Evolutionary conservation across 2,329 filamentous ascomycete genomes (phyloP), one percentile per base, ranked within the genome.

Genomic region (Hypoxylon sp.): DNA sequence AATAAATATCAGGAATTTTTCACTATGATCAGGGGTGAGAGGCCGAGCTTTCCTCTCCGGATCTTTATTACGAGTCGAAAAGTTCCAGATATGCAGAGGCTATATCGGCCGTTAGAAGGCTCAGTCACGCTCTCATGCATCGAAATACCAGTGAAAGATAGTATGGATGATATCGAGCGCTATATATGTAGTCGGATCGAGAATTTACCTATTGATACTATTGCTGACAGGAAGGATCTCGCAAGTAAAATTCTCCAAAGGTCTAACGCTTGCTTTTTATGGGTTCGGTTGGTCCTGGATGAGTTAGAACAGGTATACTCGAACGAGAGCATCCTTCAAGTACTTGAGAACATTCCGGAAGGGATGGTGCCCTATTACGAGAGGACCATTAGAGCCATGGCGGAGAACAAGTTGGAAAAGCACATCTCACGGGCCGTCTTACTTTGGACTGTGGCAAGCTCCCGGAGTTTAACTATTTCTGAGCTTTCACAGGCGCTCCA

Each of bases 1-100:
- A 16, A 12, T 11, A 53, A 53, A 16, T 53, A 53, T 14, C 32
- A 41, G 5, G 50, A 53, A 9, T 8, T 53, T 12, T 53, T 41
- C 7, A 29, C 21, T 6, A 5, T 41, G 21, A 53, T 53, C n/a
- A 53, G 23, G 11, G 21, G 12, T 19, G 50, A 41, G 32, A 53
- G 29, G 14, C 34, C n/a, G 23, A 53, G 6, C 34, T 53, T 53
- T 29, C 34, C 50, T 2, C 50, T 53, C n/a, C 50, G 50, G 21
- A 41, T 53, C n/a, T 53, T 53, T 19, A 53, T 53, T 14, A 53
- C 50, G n/a, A 53, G 50, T n/a, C 50, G 50, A 27, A 53, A 53
- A 27, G 23, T 53, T 5, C 50, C 50, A 5, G 50, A 53, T 19
- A 41, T 53, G 34, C 19, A 41, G 1, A 41, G 50, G 27, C 19